Conservation (phyloP, 2,329 filamentous ascomycete species). For the Paraphaeosphaeria sporulosa region DNA sequence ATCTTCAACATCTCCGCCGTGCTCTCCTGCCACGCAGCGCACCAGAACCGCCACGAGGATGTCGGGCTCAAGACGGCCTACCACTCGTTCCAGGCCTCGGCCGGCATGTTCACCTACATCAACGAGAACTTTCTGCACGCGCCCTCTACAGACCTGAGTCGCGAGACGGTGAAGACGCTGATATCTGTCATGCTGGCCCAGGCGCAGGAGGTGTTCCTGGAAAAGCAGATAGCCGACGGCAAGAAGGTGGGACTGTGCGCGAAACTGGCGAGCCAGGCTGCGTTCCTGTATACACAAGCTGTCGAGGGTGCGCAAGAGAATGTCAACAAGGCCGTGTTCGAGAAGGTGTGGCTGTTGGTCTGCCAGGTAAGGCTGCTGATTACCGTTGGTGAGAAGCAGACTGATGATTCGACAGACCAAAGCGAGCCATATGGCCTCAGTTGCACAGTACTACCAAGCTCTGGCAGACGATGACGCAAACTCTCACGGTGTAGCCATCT, state of each 20-base stretch:
- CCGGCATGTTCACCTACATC: conserved; percentile 99
- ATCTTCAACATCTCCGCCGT: conserved; percentile 99
- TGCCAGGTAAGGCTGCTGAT: conserved; percentile 67
- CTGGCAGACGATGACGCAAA: conserved; percentile 89
- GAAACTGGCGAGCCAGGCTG: conserved; percentile 90
- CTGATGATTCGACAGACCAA: conserved; percentile 66
- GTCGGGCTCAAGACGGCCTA: conserved; percentile 94
- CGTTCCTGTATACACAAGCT: conserved; percentile 85
- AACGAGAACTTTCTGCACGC: conserved; percentile 99
- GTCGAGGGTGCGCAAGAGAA: conserved; percentile 92
- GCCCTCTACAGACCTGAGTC: conserved; percentile 91
- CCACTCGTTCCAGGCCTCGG: conserved; percentile 96
- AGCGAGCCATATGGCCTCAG: conserved; percentile 79
- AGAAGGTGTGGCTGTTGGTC: conserved; percentile 89
- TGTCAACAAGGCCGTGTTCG: conserved; percentile 87
- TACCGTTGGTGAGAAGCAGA: background rate
- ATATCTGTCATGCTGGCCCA: conserved; percentile 94
- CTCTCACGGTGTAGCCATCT: conserved; percentile 84
- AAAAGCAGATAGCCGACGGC: conserved; percentile 90
- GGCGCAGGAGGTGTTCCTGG: conserved; percentile 95
- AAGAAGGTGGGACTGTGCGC: conserved; percentile 93
- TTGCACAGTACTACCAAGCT: conserved; percentile 94
- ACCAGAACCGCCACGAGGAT: conserved; percentile 92
- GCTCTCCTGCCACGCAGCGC: conserved; percentile 91
- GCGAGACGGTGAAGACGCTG: conserved; percentile 93